Conservation (phyloP, 495 filamentous ascomycete genomes). For the Podospora pseudocomata region DNA sequence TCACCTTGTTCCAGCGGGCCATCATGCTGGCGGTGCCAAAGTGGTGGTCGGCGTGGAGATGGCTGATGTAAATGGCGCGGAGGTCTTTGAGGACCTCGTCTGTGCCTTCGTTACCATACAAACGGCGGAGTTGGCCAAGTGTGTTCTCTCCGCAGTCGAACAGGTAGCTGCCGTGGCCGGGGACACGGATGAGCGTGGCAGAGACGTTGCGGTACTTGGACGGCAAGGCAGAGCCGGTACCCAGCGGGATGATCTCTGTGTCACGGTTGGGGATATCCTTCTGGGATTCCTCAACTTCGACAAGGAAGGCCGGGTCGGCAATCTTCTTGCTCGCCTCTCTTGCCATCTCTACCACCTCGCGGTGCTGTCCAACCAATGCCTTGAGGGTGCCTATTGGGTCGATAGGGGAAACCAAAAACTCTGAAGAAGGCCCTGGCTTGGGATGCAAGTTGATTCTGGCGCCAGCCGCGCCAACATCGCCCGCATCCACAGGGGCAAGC, state of each 20-base stretch:
- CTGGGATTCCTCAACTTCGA: conserved; percentile 40
- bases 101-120: conserved; percentile 60
- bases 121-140: conserved; percentile 79
- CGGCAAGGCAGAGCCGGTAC: conserved; percentile 83
- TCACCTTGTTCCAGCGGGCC: conserved; percentile 61
- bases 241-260: conserved; percentile 78
- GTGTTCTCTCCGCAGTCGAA: conserved; percentile 93
- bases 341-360: conserved; percentile 52
- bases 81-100: conserved; percentile 70
- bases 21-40: conserved; percentile 76
- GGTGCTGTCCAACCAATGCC: conserved; percentile 29
- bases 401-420: conserved; percentile 49
- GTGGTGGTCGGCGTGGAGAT: conserved; percentile 95
- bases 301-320: conserved; percentile 36
- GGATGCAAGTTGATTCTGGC: conserved; percentile 65
- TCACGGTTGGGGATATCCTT: conserved; percentile 63
- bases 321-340: conserved; percentile 43
- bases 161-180: conserved; percentile 77
- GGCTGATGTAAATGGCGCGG: conserved; percentile 87
- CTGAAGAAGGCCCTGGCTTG: conserved; percentile 49
- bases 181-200: conserved; percentile 76
- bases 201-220: conserved; percentile 96
- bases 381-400: conserved; percentile 46
- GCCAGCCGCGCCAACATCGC: conserved; percentile 30
- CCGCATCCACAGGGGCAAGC: conserved; percentile 15